Evolutionary conservation across 1,284 basidiomycete genomes (phyloP).

Genomic region (Grifola frondosa): DNA sequence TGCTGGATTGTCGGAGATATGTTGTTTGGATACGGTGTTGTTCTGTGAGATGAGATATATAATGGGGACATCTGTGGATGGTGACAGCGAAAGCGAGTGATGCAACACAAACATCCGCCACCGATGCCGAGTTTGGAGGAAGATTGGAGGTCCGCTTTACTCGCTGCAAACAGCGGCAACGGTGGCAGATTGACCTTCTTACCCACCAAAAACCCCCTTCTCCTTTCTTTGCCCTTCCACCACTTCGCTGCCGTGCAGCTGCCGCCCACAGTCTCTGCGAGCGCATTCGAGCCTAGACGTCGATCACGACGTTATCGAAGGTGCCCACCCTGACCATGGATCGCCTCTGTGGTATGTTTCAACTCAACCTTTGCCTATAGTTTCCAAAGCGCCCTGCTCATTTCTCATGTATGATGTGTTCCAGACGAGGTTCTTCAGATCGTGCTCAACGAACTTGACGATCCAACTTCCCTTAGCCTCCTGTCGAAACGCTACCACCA

Average conservation of each 20-base stretch:
- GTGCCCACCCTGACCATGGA: constrained; percentile 42
- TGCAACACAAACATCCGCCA: constrained; percentile 16
- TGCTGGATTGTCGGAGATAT: background rate
- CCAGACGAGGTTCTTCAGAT: constrained; percentile 71
- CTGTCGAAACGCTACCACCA: constrained; percentile 55
- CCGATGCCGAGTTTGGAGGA: constrained; percentile 20
- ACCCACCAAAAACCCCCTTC: constrained; percentile 4
- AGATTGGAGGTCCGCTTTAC: constrained; percentile 43
- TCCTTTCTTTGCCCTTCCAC: constrained; percentile 2
- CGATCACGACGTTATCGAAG: constrained; percentile 1
- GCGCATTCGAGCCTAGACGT: no score
- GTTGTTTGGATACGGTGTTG: constrained; percentile 7
- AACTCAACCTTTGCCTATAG: constrained; percentile 4
- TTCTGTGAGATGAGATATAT: constrained; percentile 3
- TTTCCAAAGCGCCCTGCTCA: constrained; percentile 4
- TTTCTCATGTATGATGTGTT: constrained; percentile 7
- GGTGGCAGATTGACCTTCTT: constrained; percentile 20
- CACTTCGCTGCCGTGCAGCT: constrained; percentile 5
- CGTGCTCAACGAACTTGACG: constrained; percentile 67
- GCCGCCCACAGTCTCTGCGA: constrained; percentile 10
- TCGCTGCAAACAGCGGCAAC: constrained; percentile 16
- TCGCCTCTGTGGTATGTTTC: constrained; percentile 58
- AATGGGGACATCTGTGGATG: constrained; percentile 2
- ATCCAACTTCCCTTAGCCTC: constrained; percentile 58
- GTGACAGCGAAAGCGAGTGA: constrained; percentile 4